Evolutionary conservation across 257 asterid genomes (phyloP).

Genomic region (Plantago elongata): DNA sequence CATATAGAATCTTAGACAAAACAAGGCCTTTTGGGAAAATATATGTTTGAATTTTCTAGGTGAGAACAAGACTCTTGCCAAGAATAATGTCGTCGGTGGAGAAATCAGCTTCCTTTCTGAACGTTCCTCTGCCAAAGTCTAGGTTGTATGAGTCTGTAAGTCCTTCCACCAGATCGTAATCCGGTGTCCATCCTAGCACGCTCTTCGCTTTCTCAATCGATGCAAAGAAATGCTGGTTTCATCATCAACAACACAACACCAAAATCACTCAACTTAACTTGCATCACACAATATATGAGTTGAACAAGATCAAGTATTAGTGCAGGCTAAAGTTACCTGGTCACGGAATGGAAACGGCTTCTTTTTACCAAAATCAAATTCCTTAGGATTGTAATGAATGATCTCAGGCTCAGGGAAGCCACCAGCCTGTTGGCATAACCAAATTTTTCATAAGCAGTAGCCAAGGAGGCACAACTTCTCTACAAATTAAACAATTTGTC

Average conservation of each 20-base stretch:
- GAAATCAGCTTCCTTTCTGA: constrained; percentile 89
- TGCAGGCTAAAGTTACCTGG: constrained; percentile 45
- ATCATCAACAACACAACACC: constrained; percentile 1
- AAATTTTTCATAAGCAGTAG: not conserved
- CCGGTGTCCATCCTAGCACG: constrained; percentile 73
- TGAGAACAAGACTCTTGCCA: constrained; percentile 66
- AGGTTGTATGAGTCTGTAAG: constrained; percentile 87
- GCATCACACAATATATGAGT: not conserved
- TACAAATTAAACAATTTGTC: not conserved
- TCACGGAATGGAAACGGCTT: constrained; percentile 91
- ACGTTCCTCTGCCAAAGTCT: constrained; percentile 91
- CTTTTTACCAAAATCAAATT: constrained; percentile 95
- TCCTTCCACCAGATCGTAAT: constrained; percentile 70
- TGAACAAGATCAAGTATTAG: not conserved
- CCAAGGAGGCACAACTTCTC: not conserved
- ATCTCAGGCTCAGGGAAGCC: constrained; percentile 99
- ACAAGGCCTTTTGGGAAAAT: not conserved
- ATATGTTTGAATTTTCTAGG: constrained; percentile 20
- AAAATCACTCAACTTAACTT: not conserved
- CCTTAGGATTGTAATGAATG: constrained; percentile 91
- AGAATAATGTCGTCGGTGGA: constrained; percentile 90
- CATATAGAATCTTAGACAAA: not conserved
- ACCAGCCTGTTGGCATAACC: constrained; percentile 54
- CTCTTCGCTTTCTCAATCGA: constrained; percentile 90
- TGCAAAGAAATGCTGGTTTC: constrained; percentile 87